Conservation (phyloP, 257 asterid species). For the Cinchona pubescens region DNA sequence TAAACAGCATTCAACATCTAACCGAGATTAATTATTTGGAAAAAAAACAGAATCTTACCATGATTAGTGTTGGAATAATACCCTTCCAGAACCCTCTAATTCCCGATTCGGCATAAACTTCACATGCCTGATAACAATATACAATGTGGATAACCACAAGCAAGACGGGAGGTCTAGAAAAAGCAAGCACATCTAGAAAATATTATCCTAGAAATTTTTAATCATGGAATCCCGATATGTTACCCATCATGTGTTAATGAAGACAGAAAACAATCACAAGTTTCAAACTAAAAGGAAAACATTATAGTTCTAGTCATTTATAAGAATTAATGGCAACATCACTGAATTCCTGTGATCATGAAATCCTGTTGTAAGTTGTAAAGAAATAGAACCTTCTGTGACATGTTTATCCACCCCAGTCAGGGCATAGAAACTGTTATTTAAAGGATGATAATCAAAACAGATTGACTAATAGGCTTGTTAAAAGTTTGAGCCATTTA, state of each 20-base stretch:
- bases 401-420: not conserved
- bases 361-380: not conserved
- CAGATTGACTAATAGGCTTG: not conserved
- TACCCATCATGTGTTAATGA: not conserved
- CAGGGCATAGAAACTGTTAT: not conserved
- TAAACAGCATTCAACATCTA: slow-evolving; percentile 20
- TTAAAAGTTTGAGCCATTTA: not conserved
- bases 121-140: slow-evolving; percentile 64
- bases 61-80: slow-evolving; percentile 74
- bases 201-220: not conserved
- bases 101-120: slow-evolving; percentile 82
- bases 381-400: not conserved
- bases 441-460: not conserved
- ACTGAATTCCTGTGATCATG: not conserved
- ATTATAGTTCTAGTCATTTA: not conserved
- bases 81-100: slow-evolving; percentile 92
- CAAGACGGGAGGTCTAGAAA: not conserved
- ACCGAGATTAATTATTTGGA: not conserved
- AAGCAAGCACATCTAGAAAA: no score
- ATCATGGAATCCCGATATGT: not conserved
- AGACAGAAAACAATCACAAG: not conserved
- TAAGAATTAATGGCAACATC: no score
- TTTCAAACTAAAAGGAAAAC: no score
- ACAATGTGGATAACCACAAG: not conserved
- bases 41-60: slow-evolving; percentile 46